phyloP scores from a whole-genome alignment of 2,329 filamentous ascomycete genomes.

The Aspergillus sp. region DNA sequence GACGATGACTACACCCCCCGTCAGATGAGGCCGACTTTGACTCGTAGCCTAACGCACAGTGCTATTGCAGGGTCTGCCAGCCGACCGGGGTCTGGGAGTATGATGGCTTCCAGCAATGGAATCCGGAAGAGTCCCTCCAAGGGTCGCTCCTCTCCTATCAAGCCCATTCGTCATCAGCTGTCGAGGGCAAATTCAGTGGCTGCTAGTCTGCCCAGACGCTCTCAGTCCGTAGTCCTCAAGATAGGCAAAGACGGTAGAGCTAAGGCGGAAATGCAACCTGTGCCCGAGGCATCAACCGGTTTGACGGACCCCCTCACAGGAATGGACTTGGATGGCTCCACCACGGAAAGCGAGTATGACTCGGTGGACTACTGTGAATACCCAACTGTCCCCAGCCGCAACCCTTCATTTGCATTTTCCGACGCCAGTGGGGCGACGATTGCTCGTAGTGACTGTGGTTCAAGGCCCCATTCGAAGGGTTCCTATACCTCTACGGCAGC shows the following conservation, averaged over 20 bases:
- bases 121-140: slow-evolving; percentile 47
- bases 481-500: slow-evolving; percentile 46
- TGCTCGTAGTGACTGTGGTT: slow-evolving; percentile 37
- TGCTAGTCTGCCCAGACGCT: slow-evolving; percentile 34
- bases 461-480: slow-evolving; percentile 46
- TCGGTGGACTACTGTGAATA: slow-evolving; percentile 46
- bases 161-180: slow-evolving; percentile 35
- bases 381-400: slow-evolving; percentile 37
- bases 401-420: slow-evolving; percentile 43
- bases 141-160: slow-evolving; percentile 46
- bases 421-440: slow-evolving; percentile 33
- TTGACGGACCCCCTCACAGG: slow-evolving; percentile 38
- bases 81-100: slow-evolving; percentile 33
- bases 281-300: slow-evolving; percentile 34
- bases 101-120: slow-evolving; percentile 36
- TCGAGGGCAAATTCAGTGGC: slow-evolving; percentile 37
- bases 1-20: slow-evolving; percentile 40
- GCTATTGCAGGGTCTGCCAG: slow-evolving; percentile 33
- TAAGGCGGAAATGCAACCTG: slow-evolving; percentile 47
- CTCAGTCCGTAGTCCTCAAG: slow-evolving; percentile 48
- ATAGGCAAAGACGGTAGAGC: slow-evolving; percentile 52
- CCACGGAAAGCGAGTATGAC: slow-evolving; percentile 46
- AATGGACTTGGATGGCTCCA: slow-evolving; percentile 46
- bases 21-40: slow-evolving; percentile 37
- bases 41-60: slow-evolving; percentile 44